These are phyloP conservation scores for Crithidia bombi DNA, from an alignment of 208 protist species.

Conservation along the genomic window DNA sequence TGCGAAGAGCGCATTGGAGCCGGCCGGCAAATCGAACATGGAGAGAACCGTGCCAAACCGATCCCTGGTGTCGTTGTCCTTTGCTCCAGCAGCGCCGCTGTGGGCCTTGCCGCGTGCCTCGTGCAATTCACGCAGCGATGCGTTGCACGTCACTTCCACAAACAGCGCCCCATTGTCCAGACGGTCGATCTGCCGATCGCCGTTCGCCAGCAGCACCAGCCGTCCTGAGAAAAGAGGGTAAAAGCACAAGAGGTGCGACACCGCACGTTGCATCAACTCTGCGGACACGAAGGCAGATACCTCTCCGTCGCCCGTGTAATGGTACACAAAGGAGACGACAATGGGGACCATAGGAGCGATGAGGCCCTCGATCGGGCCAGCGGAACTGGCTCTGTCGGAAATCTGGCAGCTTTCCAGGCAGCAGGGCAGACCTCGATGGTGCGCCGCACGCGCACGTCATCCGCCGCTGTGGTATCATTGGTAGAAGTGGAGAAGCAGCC, in stretches of 20 bases:
- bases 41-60: slow-evolving; percentile 1
- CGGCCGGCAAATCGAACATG: slow-evolving; percentile 34
- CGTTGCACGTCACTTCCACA: slow-evolving; percentile 15
- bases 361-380: slow-evolving; percentile 29
- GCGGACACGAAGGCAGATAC: neutral
- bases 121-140: slow-evolving; percentile 15
- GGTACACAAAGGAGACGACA: slow-evolving; percentile 29
- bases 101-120: neutral
- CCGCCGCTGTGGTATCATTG: slow-evolving; percentile 10
- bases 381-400: slow-evolving; percentile 11
- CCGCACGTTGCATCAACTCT: slow-evolving; percentile 14
- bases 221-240: slow-evolving; percentile 33
- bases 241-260: slow-evolving; percentile 20
- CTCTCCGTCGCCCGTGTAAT: neutral
- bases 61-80: neutral
- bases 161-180: slow-evolving; percentile 24
- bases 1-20: slow-evolving; percentile 33
- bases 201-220: slow-evolving; percentile 21
- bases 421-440: slow-evolving; percentile 19
- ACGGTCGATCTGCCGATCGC: slow-evolving; percentile 13
- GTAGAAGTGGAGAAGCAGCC: neutral
- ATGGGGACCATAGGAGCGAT: slow-evolving; percentile 27
- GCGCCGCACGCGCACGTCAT: slow-evolving; percentile 13
- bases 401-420: slow-evolving; percentile 1
- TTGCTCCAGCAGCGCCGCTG: neutral